Base-by-base conservation (phyloP, 495 filamentous ascomycete species). In the Recurvomyces mirabilis region DNA sequence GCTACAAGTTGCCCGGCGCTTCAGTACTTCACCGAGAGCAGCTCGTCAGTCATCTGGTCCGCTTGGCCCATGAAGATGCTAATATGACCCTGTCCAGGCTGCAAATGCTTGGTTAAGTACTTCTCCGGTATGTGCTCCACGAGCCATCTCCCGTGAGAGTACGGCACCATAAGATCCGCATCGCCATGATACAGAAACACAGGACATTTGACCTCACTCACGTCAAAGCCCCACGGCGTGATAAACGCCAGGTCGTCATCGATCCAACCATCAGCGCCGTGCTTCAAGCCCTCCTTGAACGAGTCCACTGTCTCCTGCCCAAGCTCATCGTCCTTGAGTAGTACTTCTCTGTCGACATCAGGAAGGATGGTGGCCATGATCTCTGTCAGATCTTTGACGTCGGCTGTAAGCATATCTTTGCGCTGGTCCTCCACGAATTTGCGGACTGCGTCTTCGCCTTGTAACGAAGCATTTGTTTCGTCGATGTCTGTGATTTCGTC, bases 181-280 rank as follows among this genome's bases (percentile, higher is more conserved):
- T 19, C 38, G 4, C 52, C 52, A 13, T 50, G 47, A 38, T 51
- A 54, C 11, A 51, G 30, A 14, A 30, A 25, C 15, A 54, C 47
- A 12, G 52, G 52, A 2, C 25, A 17, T 26, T 47, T 41, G 19
- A 54, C 33, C 22, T 54, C 52, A 11, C 11, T 23, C 7, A 54
- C 7, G 4, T 54, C 52, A 25, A 54, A 54, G 13, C 52, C 52
- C 52, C 52, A 54, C 4, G 52, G 47, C 22, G 30, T 12, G 13
- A 54, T 12, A n/a, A 51, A 46, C 5, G 26, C 26, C 4, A 54
- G 29, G 26, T 51, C 47, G 30, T 54, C 52, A 29, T 54, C 52
- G 1, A 51, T 30, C 47, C 47, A 51, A 4, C 52, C 52, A 29
- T 54, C 52, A 17, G n/a, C n/a, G 29, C 38, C 25, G 18, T 30